Base-by-base conservation (phyloP, 495 filamentous ascomycete species). In the Xylaria curta region DNA sequence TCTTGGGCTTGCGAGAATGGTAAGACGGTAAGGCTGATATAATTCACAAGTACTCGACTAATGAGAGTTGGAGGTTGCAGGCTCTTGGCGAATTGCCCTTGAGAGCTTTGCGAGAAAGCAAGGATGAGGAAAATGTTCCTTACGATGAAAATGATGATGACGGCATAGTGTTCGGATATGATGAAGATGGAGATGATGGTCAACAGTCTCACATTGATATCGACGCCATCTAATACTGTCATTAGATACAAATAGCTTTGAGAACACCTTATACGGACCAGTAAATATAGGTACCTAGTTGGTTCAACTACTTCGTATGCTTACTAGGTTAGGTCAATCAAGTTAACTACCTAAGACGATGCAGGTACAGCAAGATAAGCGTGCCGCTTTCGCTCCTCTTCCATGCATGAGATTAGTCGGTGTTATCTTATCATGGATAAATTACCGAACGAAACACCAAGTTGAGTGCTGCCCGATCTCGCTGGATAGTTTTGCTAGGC, bases 281-380 rank as follows among this genome's bases (percentile, higher is more conserved):
- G n/a, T n/a, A n/a, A n/a, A n/a, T n/a, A n/a, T n/a, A n/a, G n/a
- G n/a, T n/a, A n/a, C n/a, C n/a, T n/a, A n/a, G n/a, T n/a, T n/a
- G n/a, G n/a, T n/a, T n/a, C n/a, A n/a, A n/a, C n/a, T n/a, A n/a
- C n/a, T n/a, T n/a, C n/a, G n/a, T n/a, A n/a, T n/a, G n/a, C n/a
- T n/a, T n/a, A n/a, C n/a, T n/a, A n/a, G 28, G 3, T 31, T 31
- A 31, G 36, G 8, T 38, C 8, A 44, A 38, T 24, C 38, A 5
- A 64, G 61, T 64, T 64, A 38, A n/a, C n/a, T n/a, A n/a, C n/a
- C n/a, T n/a, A n/a, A n/a, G 28, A 42, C 19, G 9, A 66, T 66
- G 63, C 46, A 66, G 47, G 31, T 53, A 66, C 44, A 17, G 33
- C 17, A n/a, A 21, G 19, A 60, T 60, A 28, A 6, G 17, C 17